Percentiles rank a stretch among this genome's conserved stretches.
Conservation (phyloP, 1,139 yeast genomes). For the Meyerozyma smithsonii region DNA sequence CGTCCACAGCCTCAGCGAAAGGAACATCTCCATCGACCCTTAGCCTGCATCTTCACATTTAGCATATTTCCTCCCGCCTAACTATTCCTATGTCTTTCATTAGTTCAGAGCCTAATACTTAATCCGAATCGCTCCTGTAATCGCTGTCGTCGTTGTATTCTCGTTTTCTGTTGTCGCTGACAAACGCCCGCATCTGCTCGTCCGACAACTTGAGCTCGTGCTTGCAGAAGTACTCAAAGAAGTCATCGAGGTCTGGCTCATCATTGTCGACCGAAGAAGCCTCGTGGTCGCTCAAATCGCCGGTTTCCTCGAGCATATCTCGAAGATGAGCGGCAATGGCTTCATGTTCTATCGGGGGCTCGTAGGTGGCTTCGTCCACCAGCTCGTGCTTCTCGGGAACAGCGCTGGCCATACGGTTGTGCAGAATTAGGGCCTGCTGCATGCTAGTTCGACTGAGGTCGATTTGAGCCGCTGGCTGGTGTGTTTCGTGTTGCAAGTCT, state of each 20-base stretch:
- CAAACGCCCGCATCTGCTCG: not conserved
- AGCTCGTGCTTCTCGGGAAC: not conserved
- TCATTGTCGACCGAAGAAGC: not conserved
- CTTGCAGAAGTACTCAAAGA: slow-evolving; percentile 2
- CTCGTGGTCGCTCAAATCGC: slow-evolving; percentile 12
- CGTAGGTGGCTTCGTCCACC: not conserved
- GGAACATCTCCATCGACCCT: slow-evolving; percentile 27
- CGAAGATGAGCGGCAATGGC: slow-evolving; percentile 1
- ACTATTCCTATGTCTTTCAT: too few relatives aligned
- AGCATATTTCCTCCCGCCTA: slow-evolving; percentile 1
- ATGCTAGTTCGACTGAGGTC: not conserved
- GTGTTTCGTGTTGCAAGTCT: too few relatives aligned
- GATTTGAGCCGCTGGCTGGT: too few relatives aligned
- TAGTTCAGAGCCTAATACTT: not conserved
- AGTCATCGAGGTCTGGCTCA: slow-evolving; percentile 1
- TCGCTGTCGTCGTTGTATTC: slow-evolving; percentile 15
- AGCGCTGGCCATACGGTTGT: not conserved
- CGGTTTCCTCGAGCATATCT: slow-evolving; percentile 5
- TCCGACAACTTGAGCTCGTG: slow-evolving; percentile 2
- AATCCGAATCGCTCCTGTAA: slow-evolving; percentile 10
- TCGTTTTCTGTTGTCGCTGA: not conserved
- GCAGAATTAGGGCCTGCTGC: not conserved
- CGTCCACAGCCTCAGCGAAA: slow-evolving; percentile 50
- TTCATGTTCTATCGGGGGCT: not conserved
- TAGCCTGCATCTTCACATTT: not conserved